A percentile compares a stretch with the other conserved stretches of the same genome.
These are phyloP conservation scores for Phytophthora podocarpi DNA, from an alignment of 352 stramenopile species.

Conservation along the genomic window DNA sequence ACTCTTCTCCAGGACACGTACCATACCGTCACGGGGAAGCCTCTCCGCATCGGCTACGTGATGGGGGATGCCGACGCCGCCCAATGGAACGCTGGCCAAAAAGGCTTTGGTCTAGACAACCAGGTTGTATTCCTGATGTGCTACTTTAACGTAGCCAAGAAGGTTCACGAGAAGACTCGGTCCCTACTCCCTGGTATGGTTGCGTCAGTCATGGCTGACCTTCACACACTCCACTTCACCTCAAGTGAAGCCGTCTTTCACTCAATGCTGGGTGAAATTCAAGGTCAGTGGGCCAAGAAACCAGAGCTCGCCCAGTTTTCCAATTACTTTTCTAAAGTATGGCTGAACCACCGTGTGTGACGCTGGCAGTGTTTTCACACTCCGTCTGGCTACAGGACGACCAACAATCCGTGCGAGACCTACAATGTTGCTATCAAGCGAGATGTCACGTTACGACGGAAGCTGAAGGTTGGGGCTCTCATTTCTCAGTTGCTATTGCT, in stretches of 20 bases:
- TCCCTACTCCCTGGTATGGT: not conserved
- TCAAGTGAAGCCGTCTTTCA: not conserved
- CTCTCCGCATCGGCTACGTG: not conserved
- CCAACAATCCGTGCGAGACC: constrained; percentile 34
- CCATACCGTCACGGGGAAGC: not conserved
- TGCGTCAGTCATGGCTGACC: constrained; percentile 6
- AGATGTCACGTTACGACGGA: constrained; percentile 19
- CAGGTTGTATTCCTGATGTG: constrained; percentile 21
- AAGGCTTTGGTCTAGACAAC: not conserved
- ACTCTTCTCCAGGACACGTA: not conserved
- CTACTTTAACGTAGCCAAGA: constrained; percentile 36
- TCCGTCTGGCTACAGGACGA: constrained; percentile 18
- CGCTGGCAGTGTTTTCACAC: constrained; percentile 23
- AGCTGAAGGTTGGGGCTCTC: constrained; percentile 4
- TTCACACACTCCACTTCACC: constrained; percentile 24
- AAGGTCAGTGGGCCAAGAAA: not conserved
- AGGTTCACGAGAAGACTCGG: constrained; percentile 24
- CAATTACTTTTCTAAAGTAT: constrained; percentile 6
- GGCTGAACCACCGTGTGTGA: constrained; percentile 7
- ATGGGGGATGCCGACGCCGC: constrained; percentile 21
- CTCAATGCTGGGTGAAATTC: not conserved
- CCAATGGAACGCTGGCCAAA: constrained; percentile 10
- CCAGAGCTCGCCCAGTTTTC: not conserved
- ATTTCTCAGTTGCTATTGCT: too few species aligned
- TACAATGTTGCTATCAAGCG: constrained; percentile 36